Evolutionary conservation across 2,329 filamentous ascomycete genomes (phyloP).

Genomic region (Teratosphaeria destructans): DNA sequence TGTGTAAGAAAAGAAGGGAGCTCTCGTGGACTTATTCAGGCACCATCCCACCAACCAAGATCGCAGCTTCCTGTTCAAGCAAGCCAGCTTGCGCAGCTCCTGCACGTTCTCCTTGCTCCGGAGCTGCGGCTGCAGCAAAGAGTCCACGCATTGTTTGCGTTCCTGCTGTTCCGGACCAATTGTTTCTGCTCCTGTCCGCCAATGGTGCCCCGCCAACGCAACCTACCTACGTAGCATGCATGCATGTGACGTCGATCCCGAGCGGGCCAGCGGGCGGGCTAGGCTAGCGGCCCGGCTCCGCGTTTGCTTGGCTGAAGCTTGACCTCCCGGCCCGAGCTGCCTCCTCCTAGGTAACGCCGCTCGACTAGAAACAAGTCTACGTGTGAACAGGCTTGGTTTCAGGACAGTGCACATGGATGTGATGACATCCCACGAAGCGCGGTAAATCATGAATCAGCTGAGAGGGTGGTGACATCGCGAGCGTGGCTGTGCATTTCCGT

Average conservation of each 20-base stretch:
- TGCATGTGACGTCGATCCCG: neutral
- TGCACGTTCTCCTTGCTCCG: neutral
- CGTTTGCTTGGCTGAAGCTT: neutral
- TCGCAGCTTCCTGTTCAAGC: neutral
- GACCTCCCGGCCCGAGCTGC: too few species aligned
- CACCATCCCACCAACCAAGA: neutral
- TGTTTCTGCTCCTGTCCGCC: neutral
- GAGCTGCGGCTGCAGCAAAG: neutral
- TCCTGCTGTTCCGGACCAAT: neutral
- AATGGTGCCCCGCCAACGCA: neutral
- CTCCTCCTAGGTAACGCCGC: neutral
- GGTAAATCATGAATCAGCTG: neutral
- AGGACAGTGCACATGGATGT: neutral
- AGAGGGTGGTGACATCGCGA: neutral
- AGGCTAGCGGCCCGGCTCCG: neutral
- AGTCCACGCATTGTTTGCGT: neutral
- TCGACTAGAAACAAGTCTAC: neutral
- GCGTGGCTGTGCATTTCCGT: neutral
- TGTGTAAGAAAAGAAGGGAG: neutral
- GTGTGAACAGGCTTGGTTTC: neutral
- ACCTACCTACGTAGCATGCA: neutral
- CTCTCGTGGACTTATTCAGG: neutral
- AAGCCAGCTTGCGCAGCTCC: neutral
- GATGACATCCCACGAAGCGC: too few species aligned
- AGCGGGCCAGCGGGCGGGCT: neutral